phyloP scores from a whole-genome alignment of 2,329 filamentous ascomycete species.

The Didymosphaeria variabile region DNA sequence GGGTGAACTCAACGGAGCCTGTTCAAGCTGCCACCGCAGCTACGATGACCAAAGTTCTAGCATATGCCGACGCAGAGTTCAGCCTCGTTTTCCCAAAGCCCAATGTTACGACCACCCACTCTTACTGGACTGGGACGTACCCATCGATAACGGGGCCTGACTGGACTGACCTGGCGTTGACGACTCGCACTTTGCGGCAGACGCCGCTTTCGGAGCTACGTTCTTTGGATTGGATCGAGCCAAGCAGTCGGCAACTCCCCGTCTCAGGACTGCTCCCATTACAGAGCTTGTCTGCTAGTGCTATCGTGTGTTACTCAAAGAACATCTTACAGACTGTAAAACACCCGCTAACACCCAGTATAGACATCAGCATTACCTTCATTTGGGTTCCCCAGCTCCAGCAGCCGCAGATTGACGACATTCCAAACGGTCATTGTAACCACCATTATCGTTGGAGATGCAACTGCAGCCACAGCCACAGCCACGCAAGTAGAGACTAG shows the following conservation, averaged over 20 bases:
- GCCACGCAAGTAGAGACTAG: constrained; percentile 8
- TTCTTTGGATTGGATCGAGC: constrained; percentile 26
- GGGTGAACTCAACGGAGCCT: constrained; percentile 15
- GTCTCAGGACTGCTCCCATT: background rate
- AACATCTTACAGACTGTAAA: constrained; percentile 19
- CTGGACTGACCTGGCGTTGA: constrained; percentile 33
- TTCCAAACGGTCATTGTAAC: constrained; percentile 18
- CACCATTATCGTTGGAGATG: constrained; percentile 15
- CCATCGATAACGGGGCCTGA: constrained; percentile 38
- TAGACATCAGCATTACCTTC: constrained; percentile 29
- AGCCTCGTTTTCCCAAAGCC: constrained; percentile 44
- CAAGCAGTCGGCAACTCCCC: constrained; percentile 27
- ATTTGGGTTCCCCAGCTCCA: constrained; percentile 24
- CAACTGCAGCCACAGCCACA: constrained; percentile 5
- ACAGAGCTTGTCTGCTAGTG: background rate
- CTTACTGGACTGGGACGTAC: constrained; percentile 45
- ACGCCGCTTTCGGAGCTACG: constrained; percentile 33
- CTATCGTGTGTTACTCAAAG: background rate
- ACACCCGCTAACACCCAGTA: constrained; percentile 22
- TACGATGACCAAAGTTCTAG: constrained; percentile 36
- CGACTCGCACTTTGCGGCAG: constrained; percentile 33
- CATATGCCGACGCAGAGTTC: constrained; percentile 32
- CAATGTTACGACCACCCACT: constrained; percentile 38
- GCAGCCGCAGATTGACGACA: constrained; percentile 1
- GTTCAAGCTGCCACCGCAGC: constrained; percentile 14